Base-by-base conservation (phyloP, 139 green algal species). In the Haematococcus lacustris region DNA sequence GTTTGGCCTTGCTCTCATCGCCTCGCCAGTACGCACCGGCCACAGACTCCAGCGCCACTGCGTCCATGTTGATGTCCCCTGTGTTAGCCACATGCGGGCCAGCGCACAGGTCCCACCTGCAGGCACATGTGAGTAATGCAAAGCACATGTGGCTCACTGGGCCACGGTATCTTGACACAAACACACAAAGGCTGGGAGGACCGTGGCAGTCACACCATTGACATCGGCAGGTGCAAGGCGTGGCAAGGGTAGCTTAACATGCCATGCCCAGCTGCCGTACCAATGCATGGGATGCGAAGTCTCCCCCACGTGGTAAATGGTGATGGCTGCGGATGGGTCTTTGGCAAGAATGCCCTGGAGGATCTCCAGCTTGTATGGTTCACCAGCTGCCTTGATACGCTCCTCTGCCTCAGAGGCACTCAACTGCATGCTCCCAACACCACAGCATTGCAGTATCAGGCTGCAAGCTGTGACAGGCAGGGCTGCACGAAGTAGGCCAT, bases 341-440 rank as follows among this genome's bases (percentile, higher is more conserved):
- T 76, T 82, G 25, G 68, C 79, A 26, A 90, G 73, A 72, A 98
- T 97, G 71, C 76, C 77, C 38, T 97, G 83, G 39, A 99, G 83
- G 74, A 99, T 96, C 80, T 99, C 93, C 40, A 97, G 81, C 81
- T 99, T 99, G 88, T 98, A 99, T 0, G 94, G 86, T 85, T 99
- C 94, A 51, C 85, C 84, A 61, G 87, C 80, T 7, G 70, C 89
- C 35, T 88, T 53, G 68, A 99, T 98, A 47, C 93, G 83, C 43
- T 33, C 25, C 63, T 78, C 59, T 2, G 95, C 95, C 85, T 98
- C 93, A 33, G 91, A 86, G 6, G 78, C 66, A 0, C 51, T 78
- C 32, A 92, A 76, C 88, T 93, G 77, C 43, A 5, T n/a, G n/a
- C n/a, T n/a, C n/a, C n/a, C n/a, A n/a, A n/a, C n/a, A 32, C 21